Percentiles rank a stretch among this genome's conserved stretches.
Evolutionary conservation across 2,329 filamentous ascomycete species (phyloP).

Genomic region (Neonectria neomacrospora): DNA sequence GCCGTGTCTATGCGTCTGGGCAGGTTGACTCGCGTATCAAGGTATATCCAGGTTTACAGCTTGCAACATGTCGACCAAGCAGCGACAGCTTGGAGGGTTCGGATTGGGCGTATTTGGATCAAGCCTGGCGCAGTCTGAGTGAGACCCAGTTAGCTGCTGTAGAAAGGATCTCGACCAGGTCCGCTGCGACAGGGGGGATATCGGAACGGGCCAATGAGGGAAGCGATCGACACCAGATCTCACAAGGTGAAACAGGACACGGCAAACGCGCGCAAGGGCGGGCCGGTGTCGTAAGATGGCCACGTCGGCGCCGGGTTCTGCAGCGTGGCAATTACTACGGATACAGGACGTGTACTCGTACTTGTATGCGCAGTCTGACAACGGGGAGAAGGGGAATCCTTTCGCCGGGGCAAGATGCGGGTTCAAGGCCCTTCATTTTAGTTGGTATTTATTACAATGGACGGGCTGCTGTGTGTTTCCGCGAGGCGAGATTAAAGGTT

Average conservation of each 20-base stretch:
- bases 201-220: constrained; percentile 14
- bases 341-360: not conserved
- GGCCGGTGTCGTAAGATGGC: constrained; percentile 18
- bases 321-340: not conserved
- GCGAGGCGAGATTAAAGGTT: constrained; percentile 27
- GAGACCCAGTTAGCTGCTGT: constrained; percentile 5
- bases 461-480: constrained; percentile 5
- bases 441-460: constrained; percentile 2
- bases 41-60: not conserved
- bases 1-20: not conserved
- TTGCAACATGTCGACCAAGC: not conserved
- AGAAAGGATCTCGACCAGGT: constrained; percentile 1
- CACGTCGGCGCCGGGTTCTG: constrained; percentile 17
- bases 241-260: constrained; percentile 25
- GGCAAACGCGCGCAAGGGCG: constrained; percentile 10
- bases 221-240: constrained; percentile 24
- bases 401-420: not conserved
- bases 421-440: not conserved
- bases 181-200: constrained; percentile 1
- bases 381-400: not conserved
- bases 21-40: not conserved
- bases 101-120: not conserved
- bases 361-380: not conserved
- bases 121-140: constrained; percentile 3
- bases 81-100: not conserved